Evolutionary conservation across 2,329 filamentous ascomycete species (phyloP).

Genomic region (Dissoconium aciculare): DNA sequence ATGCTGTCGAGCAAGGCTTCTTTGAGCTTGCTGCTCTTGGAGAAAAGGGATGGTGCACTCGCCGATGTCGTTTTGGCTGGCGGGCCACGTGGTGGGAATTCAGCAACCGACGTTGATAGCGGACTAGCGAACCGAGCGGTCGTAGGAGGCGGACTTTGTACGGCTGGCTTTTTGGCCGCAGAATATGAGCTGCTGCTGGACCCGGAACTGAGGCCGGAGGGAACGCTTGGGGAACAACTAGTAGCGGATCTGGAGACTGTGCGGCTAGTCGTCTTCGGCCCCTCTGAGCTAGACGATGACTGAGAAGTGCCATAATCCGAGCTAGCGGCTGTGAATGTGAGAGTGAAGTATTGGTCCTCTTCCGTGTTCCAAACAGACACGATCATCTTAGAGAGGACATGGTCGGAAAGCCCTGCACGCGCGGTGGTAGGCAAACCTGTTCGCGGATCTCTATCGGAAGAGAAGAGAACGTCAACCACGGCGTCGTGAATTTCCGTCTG

Average conservation of each 20-base stretch:
- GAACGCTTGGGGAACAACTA: constrained; percentile 22
- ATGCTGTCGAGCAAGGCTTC: constrained; percentile 64
- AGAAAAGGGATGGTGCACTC: constrained; percentile 48
- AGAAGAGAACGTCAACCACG: constrained; percentile 53
- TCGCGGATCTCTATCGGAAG: constrained; percentile 30
- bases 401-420: constrained; percentile 16
- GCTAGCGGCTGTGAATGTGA: constrained; percentile 53
- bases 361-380: constrained; percentile 61
- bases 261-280: constrained; percentile 22
- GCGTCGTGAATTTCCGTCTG: constrained; percentile 41
- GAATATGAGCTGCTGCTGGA: constrained; percentile 24
- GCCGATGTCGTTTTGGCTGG: constrained; percentile 42
- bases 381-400: constrained; percentile 56
- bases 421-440: constrained; percentile 27
- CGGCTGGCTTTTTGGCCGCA: background rate
- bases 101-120: constrained; percentile 37
- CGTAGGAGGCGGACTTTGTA: constrained; percentile 8
- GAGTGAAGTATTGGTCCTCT: constrained; percentile 52
- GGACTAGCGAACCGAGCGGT: constrained; percentile 35
- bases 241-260: constrained; percentile 31
- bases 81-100: constrained; percentile 53
- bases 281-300: constrained; percentile 10
- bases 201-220: constrained; percentile 25
- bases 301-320: constrained; percentile 8
- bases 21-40: constrained; percentile 61